phyloP scores from a whole-genome alignment of 2,329 filamentous ascomycete genomes.

The Parastagonospora avenae region DNA sequence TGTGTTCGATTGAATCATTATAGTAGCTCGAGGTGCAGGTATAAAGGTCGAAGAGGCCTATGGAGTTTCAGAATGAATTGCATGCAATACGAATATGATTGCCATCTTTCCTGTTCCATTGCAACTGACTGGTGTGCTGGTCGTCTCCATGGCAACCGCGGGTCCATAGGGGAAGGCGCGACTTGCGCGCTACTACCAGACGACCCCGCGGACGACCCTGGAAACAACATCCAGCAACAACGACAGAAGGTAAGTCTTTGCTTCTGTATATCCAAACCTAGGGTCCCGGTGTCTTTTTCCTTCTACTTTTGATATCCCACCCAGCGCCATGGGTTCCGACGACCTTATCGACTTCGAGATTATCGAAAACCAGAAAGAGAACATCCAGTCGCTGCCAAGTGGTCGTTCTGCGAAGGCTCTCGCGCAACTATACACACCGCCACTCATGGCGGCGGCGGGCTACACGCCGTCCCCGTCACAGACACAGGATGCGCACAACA shows the following conservation, averaged over 20 bases:
- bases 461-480: constrained; percentile 64
- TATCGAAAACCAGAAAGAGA: constrained; percentile 97
- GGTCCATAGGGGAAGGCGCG: constrained; percentile 19
- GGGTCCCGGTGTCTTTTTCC: constrained; percentile 9
- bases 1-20: constrained; percentile 22
- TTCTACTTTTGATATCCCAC: constrained; percentile 32
- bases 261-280: constrained; percentile 10
- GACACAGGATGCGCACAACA: constrained; percentile 77
- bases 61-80: too few species aligned
- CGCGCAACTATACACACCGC: constrained; percentile 77
- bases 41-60: too few species aligned
- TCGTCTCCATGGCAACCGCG: constrained; percentile 25
- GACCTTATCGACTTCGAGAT: constrained; percentile 75
- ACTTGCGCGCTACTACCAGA: constrained; percentile 14
- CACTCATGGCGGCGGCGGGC: constrained; percentile 52
- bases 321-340: constrained; percentile 50
- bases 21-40: background rate
- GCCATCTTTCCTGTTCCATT: background rate
- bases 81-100: background rate
- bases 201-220: constrained; percentile 21
- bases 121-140: too few species aligned
- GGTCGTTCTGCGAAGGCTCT: constrained; percentile 89
- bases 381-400: constrained; percentile 90
- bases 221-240: constrained; percentile 21
- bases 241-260: constrained; percentile 22